Evolutionary conservation across 1,284 basidiomycete species (phyloP), one percentile per base, ranked within the genome.

Genomic region (Ceratobasidium sp.): DNA sequence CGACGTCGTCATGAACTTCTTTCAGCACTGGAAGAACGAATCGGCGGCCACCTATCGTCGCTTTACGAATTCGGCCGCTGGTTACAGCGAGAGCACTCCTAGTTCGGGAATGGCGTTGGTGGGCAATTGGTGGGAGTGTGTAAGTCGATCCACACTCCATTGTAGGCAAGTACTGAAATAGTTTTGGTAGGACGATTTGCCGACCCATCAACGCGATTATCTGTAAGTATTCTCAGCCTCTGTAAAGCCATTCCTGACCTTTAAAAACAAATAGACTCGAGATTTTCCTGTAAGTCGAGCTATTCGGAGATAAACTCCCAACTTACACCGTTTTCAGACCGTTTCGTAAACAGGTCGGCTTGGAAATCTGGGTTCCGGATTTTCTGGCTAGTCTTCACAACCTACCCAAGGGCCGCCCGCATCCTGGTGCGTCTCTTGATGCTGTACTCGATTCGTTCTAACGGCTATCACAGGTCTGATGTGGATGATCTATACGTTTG

Each of bases 401-500:
- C 9, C 65, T 41, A 18, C 65, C 65, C 28, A 41, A 69, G 14
- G 36, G 65, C 18, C 65, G 65, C 1, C 65, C 65, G 6, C 65
- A 69, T 58, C 65, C 65, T 28, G 65, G 65, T 69, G 46, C 18
- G 53, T 58, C 14, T 4, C 12, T 23, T 34, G 45, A 16, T 3
- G 1, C 2, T n/a, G 9, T 10, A 8, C 32, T 45, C 23, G 18
- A 18, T 46, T 12, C 26, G 23, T 10, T 18, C 50, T 21, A 32
- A 46, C 18, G 26, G 21, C n/a, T 41, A 6, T 6, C 21, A 8
- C 28, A 69, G 65, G 65, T 39, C 45, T 69, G 12, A 69, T 69
- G 65, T 69, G 65, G 65, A 69, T 69, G 65, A 45, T 69, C 10
- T 69, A 69, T 57, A 58, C 36, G 12, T 69, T 69, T 21, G 65